Evolutionary conservation across 2,329 filamentous ascomycete species (phyloP).

Genomic region (Trichoderma sp.): DNA sequence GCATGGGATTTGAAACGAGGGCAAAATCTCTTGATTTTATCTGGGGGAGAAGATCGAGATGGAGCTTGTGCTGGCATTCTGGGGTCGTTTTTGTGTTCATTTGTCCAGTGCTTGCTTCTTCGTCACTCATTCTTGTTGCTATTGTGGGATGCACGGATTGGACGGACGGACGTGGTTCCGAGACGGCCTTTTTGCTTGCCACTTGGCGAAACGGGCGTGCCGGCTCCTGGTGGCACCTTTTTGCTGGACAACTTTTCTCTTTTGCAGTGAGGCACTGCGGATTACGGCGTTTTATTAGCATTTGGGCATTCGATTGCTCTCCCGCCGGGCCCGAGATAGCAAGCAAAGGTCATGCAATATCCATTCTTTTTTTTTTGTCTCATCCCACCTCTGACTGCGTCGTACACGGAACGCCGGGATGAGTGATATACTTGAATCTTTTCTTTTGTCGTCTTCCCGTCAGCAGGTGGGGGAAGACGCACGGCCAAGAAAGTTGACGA

Average conservation of each 20-base stretch:
- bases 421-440: not conserved
- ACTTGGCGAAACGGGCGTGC: not conserved
- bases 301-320: not conserved
- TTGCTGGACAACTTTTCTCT: not conserved
- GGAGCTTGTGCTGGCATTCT: not conserved
- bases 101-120: not conserved
- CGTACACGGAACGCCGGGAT: constrained; percentile 9
- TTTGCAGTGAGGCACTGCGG: not conserved
- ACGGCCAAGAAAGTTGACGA: constrained; percentile 1
- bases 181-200: constrained; percentile 1
- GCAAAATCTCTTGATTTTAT: not conserved
- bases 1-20: not conserved
- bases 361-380: not conserved
- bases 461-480: constrained; percentile 9
- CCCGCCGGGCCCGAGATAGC: not conserved
- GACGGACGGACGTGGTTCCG: constrained; percentile 1
- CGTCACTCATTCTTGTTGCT: not conserved
- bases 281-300: constrained; percentile 7
- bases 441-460: not conserved
- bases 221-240: not conserved
- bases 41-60: not conserved
- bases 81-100: not conserved
- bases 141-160: not conserved
- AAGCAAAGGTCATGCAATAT: not conserved
- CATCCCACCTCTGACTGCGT: not conserved